Conservation (phyloP, 2,329 filamentous ascomycete genomes). For the Cladophialophora bantiana region DNA sequence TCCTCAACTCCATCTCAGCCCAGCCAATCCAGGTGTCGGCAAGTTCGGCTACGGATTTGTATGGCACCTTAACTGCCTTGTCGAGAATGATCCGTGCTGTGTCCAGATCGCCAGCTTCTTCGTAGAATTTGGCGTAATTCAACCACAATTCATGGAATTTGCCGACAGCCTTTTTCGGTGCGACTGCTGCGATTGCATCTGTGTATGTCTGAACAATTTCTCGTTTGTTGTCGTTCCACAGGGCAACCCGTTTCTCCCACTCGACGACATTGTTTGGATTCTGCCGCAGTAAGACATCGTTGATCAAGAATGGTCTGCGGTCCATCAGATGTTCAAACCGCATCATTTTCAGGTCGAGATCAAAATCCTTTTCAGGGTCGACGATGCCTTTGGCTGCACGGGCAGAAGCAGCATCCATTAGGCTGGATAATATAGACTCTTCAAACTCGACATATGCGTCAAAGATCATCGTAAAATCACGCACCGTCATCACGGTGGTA, state of each 20-base stretch:
- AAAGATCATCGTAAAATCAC: constrained; percentile 95
- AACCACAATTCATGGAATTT: constrained; percentile 95
- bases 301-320: constrained; percentile 90
- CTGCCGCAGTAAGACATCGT: constrained; percentile 92
- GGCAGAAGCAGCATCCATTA: constrained; percentile 85
- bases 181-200: constrained; percentile 88
- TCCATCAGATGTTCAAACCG: constrained; percentile 99
- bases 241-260: constrained; percentile 94
- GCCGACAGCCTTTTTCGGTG: constrained; percentile 91
- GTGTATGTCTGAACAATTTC: constrained; percentile 96
- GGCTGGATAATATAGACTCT: constrained; percentile 87
- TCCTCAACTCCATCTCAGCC: constrained; percentile 96
- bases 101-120: constrained; percentile 80
- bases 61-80: constrained; percentile 96
- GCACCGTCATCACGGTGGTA: constrained; percentile 97
- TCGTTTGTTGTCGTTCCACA: constrained; percentile 92
- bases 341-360: constrained; percentile 96
- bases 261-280: constrained; percentile 96
- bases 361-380: constrained; percentile 87
- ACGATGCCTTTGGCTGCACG: constrained; percentile 79
- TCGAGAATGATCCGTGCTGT: constrained; percentile 94
- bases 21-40: constrained; percentile 99
- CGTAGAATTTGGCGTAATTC: constrained; percentile 97
- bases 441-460: constrained; percentile 97
- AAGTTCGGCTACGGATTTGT: constrained; percentile 95